phyloP scores from a whole-genome alignment of 495 filamentous ascomycete genomes.

The Pseudomonodictys pantanalensis region DNA sequence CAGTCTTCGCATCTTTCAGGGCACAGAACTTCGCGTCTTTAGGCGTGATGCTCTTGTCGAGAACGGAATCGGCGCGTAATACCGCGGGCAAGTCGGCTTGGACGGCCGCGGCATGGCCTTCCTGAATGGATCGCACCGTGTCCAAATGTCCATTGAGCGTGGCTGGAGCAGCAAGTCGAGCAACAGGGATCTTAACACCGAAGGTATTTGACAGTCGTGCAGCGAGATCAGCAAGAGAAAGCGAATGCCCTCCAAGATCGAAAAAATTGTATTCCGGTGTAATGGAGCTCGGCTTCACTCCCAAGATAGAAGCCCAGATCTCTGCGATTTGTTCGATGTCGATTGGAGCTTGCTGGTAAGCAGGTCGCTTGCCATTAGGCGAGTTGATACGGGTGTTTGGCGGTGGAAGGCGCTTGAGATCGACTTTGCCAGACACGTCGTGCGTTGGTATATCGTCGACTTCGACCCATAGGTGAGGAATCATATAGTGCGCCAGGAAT shows the following conservation, averaged over 20 bases:
- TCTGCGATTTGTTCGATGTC: conserved; percentile 54
- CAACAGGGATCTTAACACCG: conserved; percentile 61
- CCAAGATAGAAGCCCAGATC: conserved; percentile 60
- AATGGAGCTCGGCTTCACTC: conserved; percentile 51
- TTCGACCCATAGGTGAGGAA: conserved; percentile 63
- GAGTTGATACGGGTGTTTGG: conserved; percentile 45
- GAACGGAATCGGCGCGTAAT: conserved; percentile 55
- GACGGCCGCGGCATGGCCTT: conserved; percentile 63
- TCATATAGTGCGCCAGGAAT: conserved; percentile 69
- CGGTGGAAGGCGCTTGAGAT: conserved; percentile 59
- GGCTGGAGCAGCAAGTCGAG: conserved; percentile 59
- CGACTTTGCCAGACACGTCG: conserved; percentile 65
- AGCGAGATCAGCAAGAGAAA: conserved; percentile 64
- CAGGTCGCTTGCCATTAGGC: conserved; percentile 37
- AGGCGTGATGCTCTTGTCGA: conserved; percentile 58
- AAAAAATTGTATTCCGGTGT: conserved; percentile 66
- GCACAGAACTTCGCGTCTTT: conserved; percentile 48
- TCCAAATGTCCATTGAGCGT: conserved; percentile 61
- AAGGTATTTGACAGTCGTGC: conserved; percentile 56
- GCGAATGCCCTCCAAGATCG: conserved; percentile 66
- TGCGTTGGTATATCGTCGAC: conserved; percentile 60
- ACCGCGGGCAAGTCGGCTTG: conserved; percentile 63
- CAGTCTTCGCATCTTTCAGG: conserved; percentile 54
- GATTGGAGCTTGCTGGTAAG: conserved; percentile 51
- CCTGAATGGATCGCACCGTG: conserved; percentile 55